A percentile compares a stretch with the other conserved stretches of the same genome.
These are phyloP conservation scores for Citrus unshiu DNA, from an alignment of 345 rosid species.

Conservation along the genomic window DNA sequence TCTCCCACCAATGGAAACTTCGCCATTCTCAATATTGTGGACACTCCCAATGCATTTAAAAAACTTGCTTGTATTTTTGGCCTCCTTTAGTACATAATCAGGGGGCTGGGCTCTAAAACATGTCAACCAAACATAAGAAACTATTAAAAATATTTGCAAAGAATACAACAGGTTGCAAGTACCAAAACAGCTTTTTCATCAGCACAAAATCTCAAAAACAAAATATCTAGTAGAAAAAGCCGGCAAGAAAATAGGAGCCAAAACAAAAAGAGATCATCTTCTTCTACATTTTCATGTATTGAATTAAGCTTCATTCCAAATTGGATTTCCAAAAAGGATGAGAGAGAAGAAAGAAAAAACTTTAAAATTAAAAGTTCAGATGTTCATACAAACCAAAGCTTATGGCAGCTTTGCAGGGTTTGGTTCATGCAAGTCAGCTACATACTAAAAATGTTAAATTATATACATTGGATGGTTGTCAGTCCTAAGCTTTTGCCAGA, in stretches of 20 bases:
- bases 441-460: too few species aligned
- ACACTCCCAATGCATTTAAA: constrained; percentile 89
- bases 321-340: not conserved
- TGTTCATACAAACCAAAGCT: not conserved
- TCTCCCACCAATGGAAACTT: constrained; percentile 47
- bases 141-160: constrained; percentile 15
- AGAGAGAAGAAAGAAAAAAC: not conserved
- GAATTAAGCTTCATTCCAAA: not conserved
- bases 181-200: not conserved
- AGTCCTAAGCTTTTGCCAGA: not conserved
- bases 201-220: not conserved
- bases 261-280: not conserved
- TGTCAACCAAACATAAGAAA: constrained; percentile 32
- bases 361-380: not conserved
- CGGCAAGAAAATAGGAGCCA: not conserved
- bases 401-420: not conserved
- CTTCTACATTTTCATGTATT: not conserved
- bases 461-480: not conserved
- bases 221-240: not conserved
- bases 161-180: constrained; percentile 8
- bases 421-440: not conserved
- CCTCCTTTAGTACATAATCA: constrained; percentile 90
- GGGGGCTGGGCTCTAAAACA: constrained; percentile 89
- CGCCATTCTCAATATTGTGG: constrained; percentile 61
- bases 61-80: constrained; percentile 82